Conservation (phyloP, 1,284 basidiomycete genomes). For the Leucoagaricus sp. region DNA sequence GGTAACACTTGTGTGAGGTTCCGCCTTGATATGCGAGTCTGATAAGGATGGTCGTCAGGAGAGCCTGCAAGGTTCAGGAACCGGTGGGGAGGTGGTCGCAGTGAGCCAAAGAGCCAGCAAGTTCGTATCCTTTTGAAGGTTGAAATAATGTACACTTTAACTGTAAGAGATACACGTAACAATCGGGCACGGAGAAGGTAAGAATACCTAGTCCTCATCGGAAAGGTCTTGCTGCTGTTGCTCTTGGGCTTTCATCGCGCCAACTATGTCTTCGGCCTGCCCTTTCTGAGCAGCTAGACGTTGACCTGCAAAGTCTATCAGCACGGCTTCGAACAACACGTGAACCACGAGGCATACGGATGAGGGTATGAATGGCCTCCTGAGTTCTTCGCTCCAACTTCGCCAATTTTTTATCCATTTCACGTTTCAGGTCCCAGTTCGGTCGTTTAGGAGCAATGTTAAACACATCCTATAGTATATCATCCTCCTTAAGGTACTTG, state of each 20-base stretch:
- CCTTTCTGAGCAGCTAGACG: conserved; percentile 76
- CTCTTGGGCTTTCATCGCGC: conserved; percentile 77
- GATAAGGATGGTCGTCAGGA: conserved; percentile 1
- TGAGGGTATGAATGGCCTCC: conserved; percentile 89
- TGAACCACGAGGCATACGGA: conserved; percentile 60
- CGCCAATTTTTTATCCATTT: conserved; percentile 86
- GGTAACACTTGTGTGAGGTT: no score
- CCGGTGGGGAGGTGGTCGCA: background rate
- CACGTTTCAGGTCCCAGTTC: conserved; percentile 97
- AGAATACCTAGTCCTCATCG: conserved; percentile 37
- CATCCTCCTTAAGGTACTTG: background rate
- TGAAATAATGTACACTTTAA: conserved; percentile 11
- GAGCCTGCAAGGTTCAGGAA: background rate
- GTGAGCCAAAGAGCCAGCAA: background rate
- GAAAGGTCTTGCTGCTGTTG: conserved; percentile 49
- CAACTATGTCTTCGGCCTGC: conserved; percentile 71
- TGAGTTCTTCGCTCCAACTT: conserved; percentile 91
- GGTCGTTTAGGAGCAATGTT: conserved; percentile 96
- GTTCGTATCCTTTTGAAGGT: background rate
- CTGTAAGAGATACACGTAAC: conserved; percentile 20
- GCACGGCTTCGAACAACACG: conserved; percentile 21
- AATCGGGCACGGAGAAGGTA: conserved; percentile 21
- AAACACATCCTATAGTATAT: conserved; percentile 74
- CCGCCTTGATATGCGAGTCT: background rate
- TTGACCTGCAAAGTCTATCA: conserved; percentile 52